A percentile compares a stretch with the other conserved stretches of the same genome.
Evolutionary conservation across 2,329 filamentous ascomycete genomes (phyloP).

Genomic region (Apiospora rasikravindrae): DNA sequence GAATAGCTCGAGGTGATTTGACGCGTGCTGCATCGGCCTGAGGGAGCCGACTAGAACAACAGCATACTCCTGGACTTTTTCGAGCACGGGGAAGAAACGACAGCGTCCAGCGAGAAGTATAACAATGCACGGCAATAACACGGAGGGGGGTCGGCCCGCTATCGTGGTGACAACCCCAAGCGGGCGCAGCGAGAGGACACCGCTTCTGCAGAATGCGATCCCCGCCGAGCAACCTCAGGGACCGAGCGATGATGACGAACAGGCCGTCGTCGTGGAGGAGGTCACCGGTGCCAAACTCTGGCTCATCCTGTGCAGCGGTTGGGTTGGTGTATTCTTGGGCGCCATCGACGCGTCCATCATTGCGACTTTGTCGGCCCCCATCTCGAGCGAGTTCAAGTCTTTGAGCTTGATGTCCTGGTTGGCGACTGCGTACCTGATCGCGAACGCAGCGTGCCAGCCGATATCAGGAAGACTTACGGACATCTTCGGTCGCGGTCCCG

Average conservation of each 20-base stretch:
- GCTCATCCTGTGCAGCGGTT: constrained; percentile 61
- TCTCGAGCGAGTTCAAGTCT: constrained; percentile 82
- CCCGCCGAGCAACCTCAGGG: constrained; percentile 26
- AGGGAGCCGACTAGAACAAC: background rate
- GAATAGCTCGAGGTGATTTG: background rate
- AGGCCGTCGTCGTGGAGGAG: constrained; percentile 53
- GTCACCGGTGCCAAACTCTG: constrained; percentile 54
- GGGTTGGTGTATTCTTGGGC: constrained; percentile 67
- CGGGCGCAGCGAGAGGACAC: constrained; percentile 29
- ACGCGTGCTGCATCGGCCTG: background rate
- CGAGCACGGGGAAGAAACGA: background rate
- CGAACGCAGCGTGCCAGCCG: constrained; percentile 86
- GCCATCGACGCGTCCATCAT: constrained; percentile 81
- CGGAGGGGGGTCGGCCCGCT: background rate
- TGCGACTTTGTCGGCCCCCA: constrained; percentile 82
- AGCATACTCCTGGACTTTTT: background rate
- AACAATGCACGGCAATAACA: background rate
- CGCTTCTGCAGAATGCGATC: constrained; percentile 29
- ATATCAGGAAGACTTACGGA: constrained; percentile 86
- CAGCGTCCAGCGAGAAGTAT: constrained; percentile 1
- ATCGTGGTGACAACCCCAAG: constrained; percentile 14
- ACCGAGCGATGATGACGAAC: constrained; percentile 46
- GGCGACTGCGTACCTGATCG: constrained; percentile 84
- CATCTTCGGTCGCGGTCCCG: constrained; percentile 81
- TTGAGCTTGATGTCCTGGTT: constrained; percentile 86